These are phyloP conservation scores for Cyberlindnera meyerae DNA, from an alignment of 805 yeast genomes.

Conservation along the genomic window DNA sequence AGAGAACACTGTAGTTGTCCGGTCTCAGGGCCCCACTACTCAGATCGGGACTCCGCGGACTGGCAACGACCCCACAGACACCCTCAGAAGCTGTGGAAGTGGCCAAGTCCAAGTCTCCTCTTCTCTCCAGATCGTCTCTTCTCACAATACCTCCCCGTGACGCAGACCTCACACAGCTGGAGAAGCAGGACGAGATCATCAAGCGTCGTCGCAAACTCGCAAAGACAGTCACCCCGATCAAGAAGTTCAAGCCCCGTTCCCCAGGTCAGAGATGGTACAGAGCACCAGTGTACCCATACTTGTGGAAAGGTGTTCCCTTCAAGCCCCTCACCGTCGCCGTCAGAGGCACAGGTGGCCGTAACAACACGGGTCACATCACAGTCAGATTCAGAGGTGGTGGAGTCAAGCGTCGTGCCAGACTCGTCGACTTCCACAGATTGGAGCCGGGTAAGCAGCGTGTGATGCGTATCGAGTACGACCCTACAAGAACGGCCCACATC, in stretches of 20 bases:
- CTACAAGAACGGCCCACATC: slow-evolving; percentile 88
- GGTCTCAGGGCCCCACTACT: too few relatives aligned
- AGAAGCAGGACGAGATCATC: slow-evolving; percentile 68
- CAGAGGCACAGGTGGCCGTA: slow-evolving; percentile 81
- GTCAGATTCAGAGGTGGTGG: slow-evolving; percentile 98
- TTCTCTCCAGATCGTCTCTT: slow-evolving; percentile 16
- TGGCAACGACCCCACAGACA: slow-evolving; percentile 1
- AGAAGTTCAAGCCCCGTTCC: slow-evolving; percentile 71
- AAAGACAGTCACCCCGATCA: slow-evolving; percentile 65
- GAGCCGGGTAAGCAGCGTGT: slow-evolving; percentile 73
- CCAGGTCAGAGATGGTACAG: slow-evolving; percentile 89
- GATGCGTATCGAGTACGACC: slow-evolving; percentile 89
- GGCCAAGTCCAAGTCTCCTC: too few relatives aligned
- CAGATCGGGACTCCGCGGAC: not conserved
- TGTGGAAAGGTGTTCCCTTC: slow-evolving; percentile 82
- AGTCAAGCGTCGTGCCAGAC: slow-evolving; percentile 79
- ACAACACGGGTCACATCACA: slow-evolving; percentile 81
- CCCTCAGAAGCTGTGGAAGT: too few relatives aligned
- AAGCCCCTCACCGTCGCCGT: slow-evolving; percentile 68
- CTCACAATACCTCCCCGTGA: slow-evolving; percentile 39
- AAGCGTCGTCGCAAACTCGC: slow-evolving; percentile 70
- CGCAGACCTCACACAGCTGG: slow-evolving; percentile 62
- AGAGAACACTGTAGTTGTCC: not conserved
- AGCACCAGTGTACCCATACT: slow-evolving; percentile 79
- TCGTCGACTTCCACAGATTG: slow-evolving; percentile 69